phyloP scores from a whole-genome alignment of 768 basidiomycete genomes.

The Punctularia strigosozonata region DNA sequence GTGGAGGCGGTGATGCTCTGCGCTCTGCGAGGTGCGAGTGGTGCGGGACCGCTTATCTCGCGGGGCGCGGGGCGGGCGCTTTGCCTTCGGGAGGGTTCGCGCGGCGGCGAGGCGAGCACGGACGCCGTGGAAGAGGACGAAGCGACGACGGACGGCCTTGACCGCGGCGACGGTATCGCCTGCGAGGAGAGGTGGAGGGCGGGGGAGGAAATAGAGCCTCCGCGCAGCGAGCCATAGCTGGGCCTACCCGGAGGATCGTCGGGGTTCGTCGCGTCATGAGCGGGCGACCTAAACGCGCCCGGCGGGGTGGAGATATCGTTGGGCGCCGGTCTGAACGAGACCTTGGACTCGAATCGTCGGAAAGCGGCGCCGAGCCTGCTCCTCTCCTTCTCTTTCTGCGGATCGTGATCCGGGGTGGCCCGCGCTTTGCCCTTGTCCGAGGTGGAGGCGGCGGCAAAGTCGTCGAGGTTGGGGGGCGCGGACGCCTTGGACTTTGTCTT shows the following conservation, averaged over 20 bases:
- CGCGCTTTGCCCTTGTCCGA: constrained; percentile 9
- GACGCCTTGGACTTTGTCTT: constrained; percentile 42
- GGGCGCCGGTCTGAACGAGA: constrained; percentile 31
- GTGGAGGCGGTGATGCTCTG: constrained; percentile 12
- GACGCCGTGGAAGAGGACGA: constrained; percentile 36
- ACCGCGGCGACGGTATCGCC: constrained; percentile 40
- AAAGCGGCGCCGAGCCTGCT: no score
- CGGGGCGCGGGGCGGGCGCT: constrained; percentile 18
- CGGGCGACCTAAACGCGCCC: constrained; percentile 25
- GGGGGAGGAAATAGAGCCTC: constrained; percentile 68
- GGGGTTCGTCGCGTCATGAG: no score
- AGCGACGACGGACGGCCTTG: constrained; percentile 32
- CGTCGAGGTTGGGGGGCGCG: constrained; percentile 21
- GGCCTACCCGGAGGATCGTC: no score
- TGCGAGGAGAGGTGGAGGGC: constrained; percentile 52
- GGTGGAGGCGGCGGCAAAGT: constrained; percentile 30
- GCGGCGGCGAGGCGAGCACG: constrained; percentile 33
- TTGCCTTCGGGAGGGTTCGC: constrained; percentile 30
- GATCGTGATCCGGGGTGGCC: constrained; percentile 16
- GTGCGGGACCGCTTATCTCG: constrained; percentile 30
- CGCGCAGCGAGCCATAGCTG: constrained; percentile 52
- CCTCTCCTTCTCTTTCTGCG: constrained; percentile 27
- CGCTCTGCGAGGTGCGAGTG: constrained; percentile 22
- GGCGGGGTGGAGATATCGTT: constrained; percentile 23
- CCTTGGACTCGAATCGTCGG: constrained; percentile 35